Evolutionary conservation across 2,329 filamentous ascomycete species (phyloP).

Genomic region (Chalara sp.): DNA sequence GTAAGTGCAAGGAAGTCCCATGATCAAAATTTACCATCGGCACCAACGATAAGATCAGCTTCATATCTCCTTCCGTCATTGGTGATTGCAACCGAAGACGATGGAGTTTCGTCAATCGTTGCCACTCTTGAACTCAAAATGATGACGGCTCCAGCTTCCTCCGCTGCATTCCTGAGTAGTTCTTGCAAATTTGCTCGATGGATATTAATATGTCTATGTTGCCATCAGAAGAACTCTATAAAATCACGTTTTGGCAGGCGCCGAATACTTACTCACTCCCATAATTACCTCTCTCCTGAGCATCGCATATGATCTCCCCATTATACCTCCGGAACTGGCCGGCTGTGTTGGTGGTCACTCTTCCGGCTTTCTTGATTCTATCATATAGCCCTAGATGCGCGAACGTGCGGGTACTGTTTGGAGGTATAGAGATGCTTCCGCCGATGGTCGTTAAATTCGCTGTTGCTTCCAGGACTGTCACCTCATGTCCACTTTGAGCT

Average conservation of each 20-base stretch:
- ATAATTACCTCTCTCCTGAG: constrained; percentile 1
- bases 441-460: constrained; percentile 6
- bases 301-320: constrained; percentile 4
- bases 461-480: constrained; percentile 21
- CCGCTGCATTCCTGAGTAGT: constrained; percentile 4
- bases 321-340: constrained; percentile 4
- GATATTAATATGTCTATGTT: not conserved
- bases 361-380: constrained; percentile 1
- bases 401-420: constrained; percentile 5
- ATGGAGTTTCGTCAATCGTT: constrained; percentile 3
- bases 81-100: constrained; percentile 3
- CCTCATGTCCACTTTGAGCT: constrained; percentile 20
- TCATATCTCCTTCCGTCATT: constrained; percentile 2
- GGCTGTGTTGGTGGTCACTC: not conserved
- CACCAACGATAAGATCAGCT: constrained; percentile 7
- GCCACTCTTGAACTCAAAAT: constrained; percentile 1
- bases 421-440: constrained; percentile 6
- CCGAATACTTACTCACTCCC: constrained; percentile 3
- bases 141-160: constrained; percentile 3
- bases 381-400: constrained; percentile 2
- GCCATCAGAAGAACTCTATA: not conserved
- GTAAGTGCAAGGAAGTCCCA: too few relatives aligned
- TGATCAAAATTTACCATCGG: constrained; percentile 25
- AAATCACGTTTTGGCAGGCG: not conserved
- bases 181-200: constrained; percentile 5